Conservation (phyloP, 2,329 filamentous ascomycete genomes). For the Aquanectria penicillioides region DNA sequence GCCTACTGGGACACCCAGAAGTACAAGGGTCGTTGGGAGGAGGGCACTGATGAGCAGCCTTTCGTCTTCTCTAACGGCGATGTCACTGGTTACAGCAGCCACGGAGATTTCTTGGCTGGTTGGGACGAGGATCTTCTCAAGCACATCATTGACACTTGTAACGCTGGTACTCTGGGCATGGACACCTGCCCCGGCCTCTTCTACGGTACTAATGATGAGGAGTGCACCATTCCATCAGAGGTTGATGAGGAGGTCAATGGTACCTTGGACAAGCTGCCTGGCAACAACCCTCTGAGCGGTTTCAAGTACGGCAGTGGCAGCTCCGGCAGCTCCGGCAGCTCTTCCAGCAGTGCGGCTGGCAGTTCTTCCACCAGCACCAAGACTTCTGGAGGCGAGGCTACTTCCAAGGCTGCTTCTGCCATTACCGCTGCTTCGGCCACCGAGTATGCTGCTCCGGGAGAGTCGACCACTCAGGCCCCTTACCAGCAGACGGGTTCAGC, state of each 20-base stretch:
- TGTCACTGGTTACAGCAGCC: conserved; percentile 73
- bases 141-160: conserved; percentile 73
- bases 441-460: conserved; percentile 19
- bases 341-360: background rate
- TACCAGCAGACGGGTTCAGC: conserved; percentile 13
- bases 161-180: conserved; percentile 68
- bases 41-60: conserved; percentile 64
- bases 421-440: conserved; percentile 23
- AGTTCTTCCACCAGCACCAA: conserved; percentile 4
- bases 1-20: conserved; percentile 68
- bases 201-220: conserved; percentile 60
- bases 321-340: conserved; percentile 14
- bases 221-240: conserved; percentile 62
- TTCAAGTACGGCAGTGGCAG: conserved; percentile 56
- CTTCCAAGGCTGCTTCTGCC: conserved; percentile 1
- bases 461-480: conserved; percentile 23
- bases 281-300: conserved; percentile 63
- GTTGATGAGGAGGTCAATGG: conserved; percentile 58
- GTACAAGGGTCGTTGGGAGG: conserved; percentile 64
- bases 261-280: conserved; percentile 60
- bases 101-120: conserved; percentile 78
- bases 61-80: conserved; percentile 78
- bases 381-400: background rate
- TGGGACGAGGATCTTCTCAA: conserved; percentile 75
- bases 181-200: conserved; percentile 69